Conservation (phyloP, 305 asterid genomes). For the Ajuga reptans region DNA sequence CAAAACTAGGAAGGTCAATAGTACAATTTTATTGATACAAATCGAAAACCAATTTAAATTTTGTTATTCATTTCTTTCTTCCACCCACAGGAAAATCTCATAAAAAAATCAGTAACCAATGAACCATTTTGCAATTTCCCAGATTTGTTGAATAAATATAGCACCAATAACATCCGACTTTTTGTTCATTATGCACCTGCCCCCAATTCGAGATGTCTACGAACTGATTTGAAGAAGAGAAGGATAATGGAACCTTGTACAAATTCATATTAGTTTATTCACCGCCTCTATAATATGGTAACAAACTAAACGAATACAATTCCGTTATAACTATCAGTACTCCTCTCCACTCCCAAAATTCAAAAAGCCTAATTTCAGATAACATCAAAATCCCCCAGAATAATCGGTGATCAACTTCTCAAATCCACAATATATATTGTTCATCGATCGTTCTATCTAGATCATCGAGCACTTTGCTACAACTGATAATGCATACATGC, state of each 20-base stretch:
- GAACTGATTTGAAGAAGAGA: neutral
- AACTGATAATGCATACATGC: neutral
- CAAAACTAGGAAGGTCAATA: neutral
- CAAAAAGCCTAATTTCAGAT: neutral
- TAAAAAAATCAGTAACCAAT: neutral
- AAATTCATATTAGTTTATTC: neutral
- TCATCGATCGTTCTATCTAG: neutral
- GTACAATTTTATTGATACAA: neutral
- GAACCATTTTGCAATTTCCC: slow-evolving; percentile 1
- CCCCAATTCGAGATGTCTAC: neutral
- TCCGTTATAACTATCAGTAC: neutral
- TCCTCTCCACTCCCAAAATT: neutral
- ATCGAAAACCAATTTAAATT: neutral
- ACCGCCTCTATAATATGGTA: neutral
- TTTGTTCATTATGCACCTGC: neutral
- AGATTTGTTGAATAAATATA: neutral
- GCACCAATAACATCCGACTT: neutral
- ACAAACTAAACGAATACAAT: neutral
- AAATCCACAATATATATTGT: neutral
- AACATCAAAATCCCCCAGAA: neutral
- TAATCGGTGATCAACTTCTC: neutral
- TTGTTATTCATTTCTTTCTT: neutral
- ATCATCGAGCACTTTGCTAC: slow-evolving; percentile 8
- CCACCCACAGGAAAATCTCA: neutral
- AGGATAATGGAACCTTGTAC: neutral